These are phyloP conservation scores for Skeletonema potamos DNA, from an alignment of 108 stramenopile species.

Conservation along the genomic window DNA sequence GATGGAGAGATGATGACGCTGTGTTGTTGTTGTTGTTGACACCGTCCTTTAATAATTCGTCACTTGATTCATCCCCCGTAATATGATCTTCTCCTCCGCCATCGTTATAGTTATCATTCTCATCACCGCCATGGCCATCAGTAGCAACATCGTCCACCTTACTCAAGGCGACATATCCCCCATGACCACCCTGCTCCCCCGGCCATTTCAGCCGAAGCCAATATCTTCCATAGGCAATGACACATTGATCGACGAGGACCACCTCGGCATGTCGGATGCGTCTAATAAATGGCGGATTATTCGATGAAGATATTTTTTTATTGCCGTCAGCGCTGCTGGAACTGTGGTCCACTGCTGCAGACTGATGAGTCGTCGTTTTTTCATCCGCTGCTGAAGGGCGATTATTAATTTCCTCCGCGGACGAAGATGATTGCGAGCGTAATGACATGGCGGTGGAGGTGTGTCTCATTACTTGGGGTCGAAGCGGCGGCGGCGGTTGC, in stretches of 20 bases:
- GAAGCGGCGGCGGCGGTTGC: not conserved
- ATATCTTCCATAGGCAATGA: slow-evolving; percentile 54
- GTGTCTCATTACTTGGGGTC: not conserved
- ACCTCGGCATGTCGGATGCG: slow-evolving; percentile 83
- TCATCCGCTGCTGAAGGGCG: no score
- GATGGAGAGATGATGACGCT: no score
- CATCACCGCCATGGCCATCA: no score
- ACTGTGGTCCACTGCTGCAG: no score
- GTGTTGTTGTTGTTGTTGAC: no score
- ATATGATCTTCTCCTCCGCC: slow-evolving; percentile 34
- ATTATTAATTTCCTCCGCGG: no score
- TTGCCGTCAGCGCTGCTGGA: not conserved
- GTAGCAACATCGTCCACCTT: slow-evolving; percentile 9
- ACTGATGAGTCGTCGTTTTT: no score
- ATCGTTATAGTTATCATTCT: slow-evolving; percentile 11
- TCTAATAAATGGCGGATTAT: slow-evolving; percentile 34
- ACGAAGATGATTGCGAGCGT: no score
- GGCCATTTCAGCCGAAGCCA: slow-evolving; percentile 89
- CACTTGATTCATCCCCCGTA: no score
- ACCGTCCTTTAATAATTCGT: no score
- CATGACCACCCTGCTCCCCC: slow-evolving; percentile 75
- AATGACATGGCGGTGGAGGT: not conserved
- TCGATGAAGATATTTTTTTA: not conserved
- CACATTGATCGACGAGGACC: slow-evolving; percentile 75
- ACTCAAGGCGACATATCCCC: slow-evolving; percentile 78